phyloP scores from a whole-genome alignment of 2,329 filamentous ascomycete genomes.

The Emergomyces orientalis region DNA sequence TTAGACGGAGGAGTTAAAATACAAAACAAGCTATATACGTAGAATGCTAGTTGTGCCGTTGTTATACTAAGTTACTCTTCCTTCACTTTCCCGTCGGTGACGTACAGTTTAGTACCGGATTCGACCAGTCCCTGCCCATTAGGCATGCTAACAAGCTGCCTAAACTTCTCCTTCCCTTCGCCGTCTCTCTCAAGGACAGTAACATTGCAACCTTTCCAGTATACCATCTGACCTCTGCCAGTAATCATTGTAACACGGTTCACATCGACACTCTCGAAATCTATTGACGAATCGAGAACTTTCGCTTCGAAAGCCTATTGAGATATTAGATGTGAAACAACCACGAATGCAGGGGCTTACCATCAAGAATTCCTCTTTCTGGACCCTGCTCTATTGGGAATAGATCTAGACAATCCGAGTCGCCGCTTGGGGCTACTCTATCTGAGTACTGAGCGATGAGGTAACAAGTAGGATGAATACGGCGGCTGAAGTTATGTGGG shows the following conservation, averaged over 20 bases:
- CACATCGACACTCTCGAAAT: not conserved
- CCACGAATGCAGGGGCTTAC: too few species aligned
- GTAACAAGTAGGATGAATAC: too few species aligned
- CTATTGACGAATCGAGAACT: not conserved
- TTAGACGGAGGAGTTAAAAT: not conserved
- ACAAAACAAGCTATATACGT: constrained; percentile 1
- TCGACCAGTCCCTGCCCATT: not conserved
- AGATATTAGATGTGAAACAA: too few species aligned
- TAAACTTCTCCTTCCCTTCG: not conserved
- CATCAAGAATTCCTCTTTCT: too few species aligned
- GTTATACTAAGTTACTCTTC: not conserved
- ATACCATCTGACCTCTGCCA: not conserved
- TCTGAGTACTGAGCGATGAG: too few species aligned
- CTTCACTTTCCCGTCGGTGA: not conserved
- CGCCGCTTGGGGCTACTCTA: too few species aligned
- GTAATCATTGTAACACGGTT: not conserved
- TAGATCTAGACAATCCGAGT: too few species aligned
- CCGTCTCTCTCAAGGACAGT: not conserved
- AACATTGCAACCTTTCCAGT: not conserved
- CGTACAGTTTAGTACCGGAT: not conserved
- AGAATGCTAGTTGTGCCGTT: not conserved
- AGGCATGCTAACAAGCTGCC: not conserved
- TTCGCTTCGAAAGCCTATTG: too few species aligned
- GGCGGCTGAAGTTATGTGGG: too few species aligned
- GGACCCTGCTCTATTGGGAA: too few species aligned